Base-by-base conservation (phyloP, 495 filamentous ascomycete species). In the Aeminium ludgeri region DNA sequence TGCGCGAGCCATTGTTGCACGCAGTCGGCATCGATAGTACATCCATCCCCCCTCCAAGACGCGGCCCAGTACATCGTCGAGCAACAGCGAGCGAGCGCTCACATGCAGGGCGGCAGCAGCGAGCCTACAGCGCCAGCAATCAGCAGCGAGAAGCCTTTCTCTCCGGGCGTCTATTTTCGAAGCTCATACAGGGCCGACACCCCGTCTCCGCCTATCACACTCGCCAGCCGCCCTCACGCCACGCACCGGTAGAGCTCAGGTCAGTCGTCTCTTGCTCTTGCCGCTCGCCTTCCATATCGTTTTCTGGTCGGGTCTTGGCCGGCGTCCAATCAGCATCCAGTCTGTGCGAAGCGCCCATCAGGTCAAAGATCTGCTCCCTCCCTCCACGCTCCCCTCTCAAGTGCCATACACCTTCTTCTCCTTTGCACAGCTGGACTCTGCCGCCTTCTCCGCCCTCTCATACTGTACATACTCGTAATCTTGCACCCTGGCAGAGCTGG, bases 121-220 rank as follows among this genome's bases (percentile, higher is more conserved):
- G 4, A 25, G 23, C 23, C 23, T 4, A 8, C 23, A 25, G 23
- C 23, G 23, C 23, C 23, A 25, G 23, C 23, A 25, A 25, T 25
- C 23, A 25, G 23, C 23, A 25, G 23, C 23, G 23, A 25, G 23
- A 25, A 25, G 23, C 23, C 23, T 25, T 3, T 8, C 23, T 25
- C 8, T 25, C 54, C 55, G 50, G 57, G 57, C 57, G 57, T 51
- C 53, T 59, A 59, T 59, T 59, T 50, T 45, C 44, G 51, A 49
- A 48, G 6, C 39, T 42, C 16, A 29, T 36, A 43, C 38, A 29
- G 27, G 6, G 15, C 29, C 43, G 38, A 47, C n/a, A n/a, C n/a
- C n/a, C n/a, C n/a, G n/a, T n/a, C n/a, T n/a, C n/a, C n/a, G n/a
- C 57, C 55, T 58, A 60, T 58, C 57, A 58, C 43, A 32, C 38